A percentile compares a stretch with the other conserved stretches of the same genome.
These are phyloP conservation scores for Gardenia jasminoides DNA, from an alignment of 257 asterid species.

Conservation along the genomic window DNA sequence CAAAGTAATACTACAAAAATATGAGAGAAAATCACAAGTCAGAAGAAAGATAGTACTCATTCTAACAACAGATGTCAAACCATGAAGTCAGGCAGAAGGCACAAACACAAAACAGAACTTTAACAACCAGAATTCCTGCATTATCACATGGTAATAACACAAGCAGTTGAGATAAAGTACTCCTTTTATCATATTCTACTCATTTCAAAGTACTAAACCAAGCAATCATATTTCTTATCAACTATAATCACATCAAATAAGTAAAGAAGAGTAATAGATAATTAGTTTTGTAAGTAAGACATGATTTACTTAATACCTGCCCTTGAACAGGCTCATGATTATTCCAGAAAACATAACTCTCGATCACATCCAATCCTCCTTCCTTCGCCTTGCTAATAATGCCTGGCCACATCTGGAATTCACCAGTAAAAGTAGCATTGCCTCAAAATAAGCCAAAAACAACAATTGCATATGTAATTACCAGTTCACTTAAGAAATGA, in stretches of 20 bases:
- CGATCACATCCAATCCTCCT: conserved; percentile 87
- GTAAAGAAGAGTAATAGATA: background rate
- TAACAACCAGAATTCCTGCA: background rate
- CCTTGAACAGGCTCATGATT: conserved; percentile 76
- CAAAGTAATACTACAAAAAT: conserved; percentile 56
- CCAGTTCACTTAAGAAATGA: background rate
- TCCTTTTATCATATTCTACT: too few species aligned
- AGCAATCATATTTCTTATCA: background rate
- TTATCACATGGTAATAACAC: background rate
- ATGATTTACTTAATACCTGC: conserved; percentile 37
- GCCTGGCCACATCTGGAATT: conserved; percentile 65
- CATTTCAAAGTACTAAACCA: background rate
- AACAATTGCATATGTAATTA: background rate
- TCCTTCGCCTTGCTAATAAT: conserved; percentile 66
- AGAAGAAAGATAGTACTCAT: background rate
- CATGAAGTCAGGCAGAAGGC: background rate
- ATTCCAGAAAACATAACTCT: conserved; percentile 85
- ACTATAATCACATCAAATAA: background rate
- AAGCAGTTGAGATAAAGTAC: background rate
- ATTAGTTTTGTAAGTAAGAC: background rate
- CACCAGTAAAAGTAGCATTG: background rate
- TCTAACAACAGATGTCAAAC: background rate
- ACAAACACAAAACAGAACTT: background rate
- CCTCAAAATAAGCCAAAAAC: conserved; percentile 1
- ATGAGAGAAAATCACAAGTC: conserved; percentile 2